Base-by-base conservation (phyloP, 2,329 filamentous ascomycete species). In the Talaromyces sp. region DNA sequence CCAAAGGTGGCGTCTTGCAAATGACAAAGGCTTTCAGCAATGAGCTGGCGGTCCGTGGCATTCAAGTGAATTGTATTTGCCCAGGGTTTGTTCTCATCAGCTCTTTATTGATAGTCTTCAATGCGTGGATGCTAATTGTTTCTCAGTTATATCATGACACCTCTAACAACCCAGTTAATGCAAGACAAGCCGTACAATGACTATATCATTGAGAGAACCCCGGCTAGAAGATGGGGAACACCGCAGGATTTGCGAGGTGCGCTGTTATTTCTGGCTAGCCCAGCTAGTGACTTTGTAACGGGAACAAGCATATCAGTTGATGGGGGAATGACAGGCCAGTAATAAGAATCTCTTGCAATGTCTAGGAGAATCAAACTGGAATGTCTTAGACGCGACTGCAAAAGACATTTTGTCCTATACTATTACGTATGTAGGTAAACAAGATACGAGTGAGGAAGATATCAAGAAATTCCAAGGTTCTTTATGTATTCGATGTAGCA, bases 21-120 rank as follows among this genome's bases (percentile, higher is more conserved):
- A 75, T 93, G 61, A 92, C 90, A 54, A 93, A 92, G 78, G 86
- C 87, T 51, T 81, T 95, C 62, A 84, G 86, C 57, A 95, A 95
- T 72, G 89, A 93, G 77, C 93, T 90, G 91, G 85, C 88, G 0
- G 73, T 78, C 17, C 81, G 85, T 68, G 90, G 90, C 6, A 80
- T 95, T 61, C 89, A 82, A 0, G 90, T 95, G 33, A 95, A 95
- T 51, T 54, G 28, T 32, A 32, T 54, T 13, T 54, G 52, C 36
- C 52, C 52, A 25, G 52, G 52, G 52, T 54, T 7, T 32, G 28
- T 33, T 17, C 9, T 22, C 7, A 2, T 19, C 33, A 6, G 15
- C 9, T n/a, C 19, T 4, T 33, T 33, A n/a, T 19, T 13, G 32
- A 13, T 22, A 15, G 1, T 4, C 3, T n/a, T 36, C 28, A 9